Conservation (phyloP, 495 filamentous ascomycete species). For the Amorphotheca resinae region DNA sequence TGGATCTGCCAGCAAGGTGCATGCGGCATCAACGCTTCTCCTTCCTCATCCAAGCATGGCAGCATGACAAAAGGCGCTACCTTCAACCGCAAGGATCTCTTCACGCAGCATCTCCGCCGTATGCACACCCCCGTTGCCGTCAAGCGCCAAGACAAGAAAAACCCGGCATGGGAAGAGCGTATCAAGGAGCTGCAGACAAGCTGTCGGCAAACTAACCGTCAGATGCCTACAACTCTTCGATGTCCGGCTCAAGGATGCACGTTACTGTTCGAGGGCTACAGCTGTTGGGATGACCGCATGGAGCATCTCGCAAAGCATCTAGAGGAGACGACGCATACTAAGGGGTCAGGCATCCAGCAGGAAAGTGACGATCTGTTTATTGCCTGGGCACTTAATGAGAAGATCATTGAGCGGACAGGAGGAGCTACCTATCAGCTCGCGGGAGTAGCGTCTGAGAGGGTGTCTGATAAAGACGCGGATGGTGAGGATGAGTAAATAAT, state of each 20-base stretch:
- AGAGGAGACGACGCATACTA: conserved; percentile 36
- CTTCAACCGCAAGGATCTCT: conserved; percentile 92
- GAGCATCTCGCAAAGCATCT: conserved; percentile 84
- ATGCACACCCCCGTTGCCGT: conserved; percentile 61
- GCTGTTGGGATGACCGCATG: conserved; percentile 73
- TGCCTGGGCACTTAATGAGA: conserved; percentile 14
- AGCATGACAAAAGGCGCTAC: background rate
- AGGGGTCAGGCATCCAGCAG: conserved; percentile 5
- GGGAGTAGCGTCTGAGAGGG: background rate
- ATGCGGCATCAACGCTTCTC: conserved; percentile 32
- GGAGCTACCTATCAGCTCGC: conserved; percentile 1
- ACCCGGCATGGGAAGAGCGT: conserved; percentile 17
- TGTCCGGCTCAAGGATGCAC: conserved; percentile 54
- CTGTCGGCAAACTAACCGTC: conserved; percentile 48
- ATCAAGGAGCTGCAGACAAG: conserved; percentile 39
- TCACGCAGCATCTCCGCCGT: conserved; percentile 85
- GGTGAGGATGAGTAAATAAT: conserved; percentile 7
- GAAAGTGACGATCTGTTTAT: conserved; percentile 15
- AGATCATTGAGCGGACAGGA: conserved; percentile 9
- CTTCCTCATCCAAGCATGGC: background rate
- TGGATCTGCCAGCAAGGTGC: conserved; percentile 65
- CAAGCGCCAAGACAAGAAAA: conserved; percentile 21
- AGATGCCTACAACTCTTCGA: conserved; percentile 44
- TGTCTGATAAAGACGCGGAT: conserved; percentile 9
- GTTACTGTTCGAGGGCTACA: conserved; percentile 43